These are phyloP conservation scores for Thermoascus crustaceus DNA, from an alignment of 2,329 filamentous ascomycete species.

Conservation along the genomic window DNA sequence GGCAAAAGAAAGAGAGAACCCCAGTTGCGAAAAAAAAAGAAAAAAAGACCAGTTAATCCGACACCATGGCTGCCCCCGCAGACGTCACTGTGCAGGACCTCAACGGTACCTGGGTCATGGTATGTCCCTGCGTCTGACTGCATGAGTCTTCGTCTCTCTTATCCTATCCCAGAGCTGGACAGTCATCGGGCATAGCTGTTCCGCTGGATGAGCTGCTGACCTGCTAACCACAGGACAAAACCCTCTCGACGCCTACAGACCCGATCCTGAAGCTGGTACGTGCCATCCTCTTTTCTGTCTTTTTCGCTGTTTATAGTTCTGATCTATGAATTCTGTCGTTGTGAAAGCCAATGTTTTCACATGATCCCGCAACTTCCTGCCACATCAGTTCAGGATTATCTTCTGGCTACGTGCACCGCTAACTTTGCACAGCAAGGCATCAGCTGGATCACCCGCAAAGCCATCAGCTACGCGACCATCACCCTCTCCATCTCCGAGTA, in stretches of 20 bases:
- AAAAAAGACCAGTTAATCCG: conserved; percentile 6
- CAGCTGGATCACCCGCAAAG: conserved; percentile 64
- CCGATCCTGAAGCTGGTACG: conserved; percentile 55
- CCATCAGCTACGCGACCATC: conserved; percentile 60
- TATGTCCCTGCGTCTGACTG: conserved; percentile 33
- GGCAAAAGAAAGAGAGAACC: too few relatives aligned
- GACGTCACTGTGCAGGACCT: conserved; percentile 60
- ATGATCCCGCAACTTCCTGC: conserved; percentile 3
- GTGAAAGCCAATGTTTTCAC: not conserved
- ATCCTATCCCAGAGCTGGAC: too few relatives aligned
- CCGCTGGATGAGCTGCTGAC: too few relatives aligned
- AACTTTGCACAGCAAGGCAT: conserved; percentile 50
- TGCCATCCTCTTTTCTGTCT: not conserved
- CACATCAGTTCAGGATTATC: not conserved
- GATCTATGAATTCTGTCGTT: not conserved
- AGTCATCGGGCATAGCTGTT: too few relatives aligned
- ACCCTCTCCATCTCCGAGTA: conserved; percentile 56
- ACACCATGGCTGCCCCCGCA: conserved; percentile 62
- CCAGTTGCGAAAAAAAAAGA: not conserved
- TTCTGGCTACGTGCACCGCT: conserved; percentile 8
- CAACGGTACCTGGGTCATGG: conserved; percentile 62
- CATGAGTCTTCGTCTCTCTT: too few relatives aligned
- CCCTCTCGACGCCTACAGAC: conserved; percentile 61
- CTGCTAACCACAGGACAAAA: conserved; percentile 55
- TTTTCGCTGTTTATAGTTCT: not conserved